These are phyloP conservation scores for Xylaria multiplex DNA, from an alignment of 2,329 filamentous ascomycete species.

Conservation along the genomic window DNA sequence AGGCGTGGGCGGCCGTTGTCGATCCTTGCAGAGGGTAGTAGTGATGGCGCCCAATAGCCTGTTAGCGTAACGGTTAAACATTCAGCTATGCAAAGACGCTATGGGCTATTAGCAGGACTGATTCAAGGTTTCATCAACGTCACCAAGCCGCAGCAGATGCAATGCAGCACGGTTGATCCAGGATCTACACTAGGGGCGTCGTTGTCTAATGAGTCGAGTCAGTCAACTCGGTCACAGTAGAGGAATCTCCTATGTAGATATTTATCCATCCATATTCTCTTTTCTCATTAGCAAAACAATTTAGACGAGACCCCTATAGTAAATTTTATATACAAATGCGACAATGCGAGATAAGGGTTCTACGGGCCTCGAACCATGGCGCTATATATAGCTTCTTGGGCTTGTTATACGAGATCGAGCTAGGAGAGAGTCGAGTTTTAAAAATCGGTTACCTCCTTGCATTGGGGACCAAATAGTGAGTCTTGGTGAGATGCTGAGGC, in stretches of 20 bases:
- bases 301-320: neutral
- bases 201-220: neutral
- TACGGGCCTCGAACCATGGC: neutral
- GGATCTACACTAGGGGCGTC: neutral
- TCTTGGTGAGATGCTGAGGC: neutral
- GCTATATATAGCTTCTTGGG: neutral
- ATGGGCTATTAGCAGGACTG: neutral
- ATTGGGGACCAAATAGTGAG: neutral
- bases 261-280: neutral
- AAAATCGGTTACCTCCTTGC: neutral
- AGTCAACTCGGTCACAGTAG: no score
- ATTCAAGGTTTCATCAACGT: slow-evolving; percentile 8
- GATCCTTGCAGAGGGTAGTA: slow-evolving; percentile 28
- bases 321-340: neutral
- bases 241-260: neutral
- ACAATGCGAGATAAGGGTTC: neutral
- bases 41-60: slow-evolving; percentile 25
- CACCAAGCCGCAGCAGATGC: neutral
- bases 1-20: slow-evolving; percentile 18
- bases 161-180: neutral
- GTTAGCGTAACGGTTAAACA: slow-evolving; percentile 17
- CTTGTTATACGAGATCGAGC: neutral
- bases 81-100: slow-evolving; percentile 22
- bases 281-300: neutral
- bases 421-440: neutral